Base-by-base conservation (phyloP, 23 red algal species). In the Gracilaria caudata region DNA sequence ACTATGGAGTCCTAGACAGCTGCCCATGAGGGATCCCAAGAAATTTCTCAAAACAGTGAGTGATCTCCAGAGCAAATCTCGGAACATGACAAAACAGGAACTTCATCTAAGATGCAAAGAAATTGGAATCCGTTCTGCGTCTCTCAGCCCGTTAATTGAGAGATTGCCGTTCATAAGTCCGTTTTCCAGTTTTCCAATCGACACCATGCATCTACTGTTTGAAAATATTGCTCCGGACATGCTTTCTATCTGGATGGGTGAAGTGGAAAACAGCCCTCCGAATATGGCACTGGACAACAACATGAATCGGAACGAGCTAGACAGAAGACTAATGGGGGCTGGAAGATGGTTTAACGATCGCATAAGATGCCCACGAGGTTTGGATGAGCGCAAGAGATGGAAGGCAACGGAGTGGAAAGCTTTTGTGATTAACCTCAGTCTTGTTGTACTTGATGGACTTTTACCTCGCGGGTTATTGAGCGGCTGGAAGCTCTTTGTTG, bases 361-460 rank as follows among this genome's bases (percentile, higher is more conserved):
- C 14, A 76, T 76, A 10, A 47, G 39, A 44, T 28, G 71, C 11
- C 37, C 71, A 2, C 17, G 71, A 11, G 4, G 37, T 41, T 10
- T 76, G 8, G 45, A 76, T 44, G 37, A 76, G 37, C 30, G 37
- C 8, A 76, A 47, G n/a, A 47, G 24, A 47, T 76, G 71, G 74
- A 55, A 78, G 74, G 45, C 44, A 56, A 78, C 3, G 7, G 74
- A 78, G 26, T 55, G 74, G 74, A 76, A 76, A 44, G 34, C 46
- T 6, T 78, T 78, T 56, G 38, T 56, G 24, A 13, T 78, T 34
- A 10, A 56, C 14, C 30, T 58, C 19, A 78, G 46, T 36, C 44
- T 58, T 0, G 38, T 78, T 23, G 74, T 58, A 3, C 51, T 78
- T 20, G 74, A 23, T 55, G 46, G 34, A 3, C 20, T 36, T 5